Evolutionary conservation across 495 filamentous ascomycete species (phyloP).

Genomic region (Bacidia gigantensis): DNA sequence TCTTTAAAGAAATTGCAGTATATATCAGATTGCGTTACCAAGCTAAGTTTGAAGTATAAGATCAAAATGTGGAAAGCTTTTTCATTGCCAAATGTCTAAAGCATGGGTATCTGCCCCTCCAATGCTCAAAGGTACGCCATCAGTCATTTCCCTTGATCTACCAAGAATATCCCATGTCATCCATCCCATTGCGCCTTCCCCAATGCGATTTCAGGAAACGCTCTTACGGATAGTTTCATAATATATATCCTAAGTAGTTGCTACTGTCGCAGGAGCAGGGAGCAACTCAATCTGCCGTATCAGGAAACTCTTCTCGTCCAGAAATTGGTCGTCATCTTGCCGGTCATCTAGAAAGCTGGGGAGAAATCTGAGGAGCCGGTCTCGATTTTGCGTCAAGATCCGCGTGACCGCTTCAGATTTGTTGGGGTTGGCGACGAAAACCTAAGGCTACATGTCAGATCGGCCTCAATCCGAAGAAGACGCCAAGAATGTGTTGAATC

Average conservation of each 20-base stretch:
- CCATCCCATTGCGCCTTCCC: not conserved
- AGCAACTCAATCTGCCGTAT: constrained; percentile 70
- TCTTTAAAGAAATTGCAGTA: too few relatives aligned
- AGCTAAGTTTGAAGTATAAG: too few relatives aligned
- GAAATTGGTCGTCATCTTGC: constrained; percentile 96
- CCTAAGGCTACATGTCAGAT: constrained; percentile 34
- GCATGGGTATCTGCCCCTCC: not conserved
- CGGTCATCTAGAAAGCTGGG: constrained; percentile 86
- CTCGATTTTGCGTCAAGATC: constrained; percentile 90
- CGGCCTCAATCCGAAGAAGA: not conserved
- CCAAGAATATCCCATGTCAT: not conserved
- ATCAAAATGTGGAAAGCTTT: too few relatives aligned
- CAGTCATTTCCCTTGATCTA: not conserved
- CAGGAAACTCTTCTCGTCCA: constrained; percentile 90
- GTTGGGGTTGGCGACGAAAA: constrained; percentile 95
- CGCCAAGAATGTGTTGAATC: not conserved
- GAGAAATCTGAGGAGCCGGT: constrained; percentile 76
- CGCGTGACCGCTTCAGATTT: constrained; percentile 89
- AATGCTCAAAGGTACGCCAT: not conserved
- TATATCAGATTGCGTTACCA: too few relatives aligned
- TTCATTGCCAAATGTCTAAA: not conserved
- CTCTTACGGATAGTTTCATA: not conserved
- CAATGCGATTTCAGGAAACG: not conserved
- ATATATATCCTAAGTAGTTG: not conserved
- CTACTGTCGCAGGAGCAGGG: not conserved